Evolutionary conservation across 768 basidiomycete species (phyloP), one percentile per base, ranked within the genome.

Genomic region (Tulasnella sp.): DNA sequence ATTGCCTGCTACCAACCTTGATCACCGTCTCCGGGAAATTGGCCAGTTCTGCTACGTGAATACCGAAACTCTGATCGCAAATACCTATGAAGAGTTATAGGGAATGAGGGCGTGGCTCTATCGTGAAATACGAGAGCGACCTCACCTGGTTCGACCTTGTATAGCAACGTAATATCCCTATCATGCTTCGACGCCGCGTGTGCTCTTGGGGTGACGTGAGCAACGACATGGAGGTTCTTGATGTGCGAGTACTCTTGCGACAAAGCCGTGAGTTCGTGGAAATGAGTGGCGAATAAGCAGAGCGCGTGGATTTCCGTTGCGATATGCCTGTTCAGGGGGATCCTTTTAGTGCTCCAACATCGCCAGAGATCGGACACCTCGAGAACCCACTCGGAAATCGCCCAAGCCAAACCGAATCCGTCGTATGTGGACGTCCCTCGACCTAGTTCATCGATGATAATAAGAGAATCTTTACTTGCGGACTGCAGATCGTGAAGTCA

Each of bases 391-490:
- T 99, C 98, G 74, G 95, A 97, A 81, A 99, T 99, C 0, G 97
- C 95, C 97, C 97, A 99, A 0, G 98, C 98, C 7, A 99, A 88
- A 7, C 96, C 97, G 81, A 98, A 98, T 6, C 97, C 97, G 83
- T 99, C 97, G 80, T 97, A 97, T 0, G 97, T 98, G 0, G 96
- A 98, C 0, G 96, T 98, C 7, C 96, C 96, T 86, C 96, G 87
- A 40, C 97, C 95, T 6, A 99, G 89, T 84, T 99, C 98, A 83
- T 99, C 98, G 72, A 99, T 99, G 82, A 99, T 97, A 79, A 99
- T 92, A 55, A 99, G 85, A 0, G 96, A 98, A 83, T 99, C 91
- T 81, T 91, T 91, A 0, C 94, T 94, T 0, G 98, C 96, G 39
- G 94, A 92, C 95, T 98, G 77, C 48, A 23, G 48, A 39, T 18